Evolutionary conservation across 257 asterid species (phyloP).

Genomic region (Nicotiana knightiana): DNA sequence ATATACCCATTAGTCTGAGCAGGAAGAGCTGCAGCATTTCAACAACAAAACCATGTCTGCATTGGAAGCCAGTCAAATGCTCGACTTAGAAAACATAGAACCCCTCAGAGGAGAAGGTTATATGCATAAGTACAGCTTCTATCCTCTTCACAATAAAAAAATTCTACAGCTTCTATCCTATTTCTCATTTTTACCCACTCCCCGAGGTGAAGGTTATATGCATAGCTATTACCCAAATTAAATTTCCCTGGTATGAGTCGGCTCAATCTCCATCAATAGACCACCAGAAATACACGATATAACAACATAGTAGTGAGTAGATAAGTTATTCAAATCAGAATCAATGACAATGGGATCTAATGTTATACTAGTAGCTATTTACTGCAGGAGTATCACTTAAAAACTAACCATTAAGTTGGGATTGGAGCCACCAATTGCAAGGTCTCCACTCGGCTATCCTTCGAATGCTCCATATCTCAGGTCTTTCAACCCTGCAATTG

Average conservation of each 20-base stretch:
- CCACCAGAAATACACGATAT: not conserved
- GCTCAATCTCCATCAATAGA: not conserved
- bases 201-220: not conserved
- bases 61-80: slow-evolving; percentile 60
- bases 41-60: slow-evolving; percentile 93
- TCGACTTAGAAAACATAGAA: slow-evolving; percentile 37
- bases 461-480: slow-evolving; percentile 73
- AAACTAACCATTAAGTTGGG: slow-evolving; percentile 51
- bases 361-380: not conserved
- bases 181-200: not conserved
- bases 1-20: slow-evolving; percentile 75
- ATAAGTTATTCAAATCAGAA: not conserved
- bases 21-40: slow-evolving; percentile 95
- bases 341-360: not conserved
- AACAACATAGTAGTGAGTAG: not conserved
- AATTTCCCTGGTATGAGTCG: not conserved
- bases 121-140: not conserved
- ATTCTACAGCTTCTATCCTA: not conserved
- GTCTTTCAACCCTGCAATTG: slow-evolving; percentile 44
- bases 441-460: slow-evolving; percentile 87
- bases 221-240: not conserved
- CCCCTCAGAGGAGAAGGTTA: not conserved
- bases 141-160: not conserved
- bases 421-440: slow-evolving; percentile 89
- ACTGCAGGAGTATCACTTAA: not conserved